Conservation (phyloP, 345 rosid genomes). For the Erucastrum elatum region DNA sequence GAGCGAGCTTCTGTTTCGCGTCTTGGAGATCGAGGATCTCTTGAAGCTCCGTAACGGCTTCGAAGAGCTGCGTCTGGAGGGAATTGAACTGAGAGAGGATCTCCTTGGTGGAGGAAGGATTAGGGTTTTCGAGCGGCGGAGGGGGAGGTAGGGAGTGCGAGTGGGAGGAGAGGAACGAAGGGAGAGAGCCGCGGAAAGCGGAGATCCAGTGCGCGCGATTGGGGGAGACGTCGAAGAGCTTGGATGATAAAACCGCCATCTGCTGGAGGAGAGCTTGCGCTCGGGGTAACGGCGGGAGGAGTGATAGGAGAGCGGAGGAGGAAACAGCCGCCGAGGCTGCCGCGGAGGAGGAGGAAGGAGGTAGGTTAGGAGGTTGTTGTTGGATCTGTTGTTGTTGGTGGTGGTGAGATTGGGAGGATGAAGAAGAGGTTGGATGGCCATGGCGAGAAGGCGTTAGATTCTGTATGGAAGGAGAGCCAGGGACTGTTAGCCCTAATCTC, state of each 20-base stretch:
- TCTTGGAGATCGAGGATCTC: constrained; percentile 96
- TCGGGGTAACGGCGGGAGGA: constrained; percentile 87
- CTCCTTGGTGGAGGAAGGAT: constrained; percentile 50
- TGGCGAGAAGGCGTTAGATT: constrained; percentile 62
- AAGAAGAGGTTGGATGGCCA: constrained; percentile 49
- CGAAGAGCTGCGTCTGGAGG: constrained; percentile 89
- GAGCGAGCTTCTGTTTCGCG: constrained; percentile 57
- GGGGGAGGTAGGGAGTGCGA: constrained; percentile 48
- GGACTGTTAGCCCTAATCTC: constrained; percentile 75
- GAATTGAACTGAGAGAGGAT: constrained; percentile 60
- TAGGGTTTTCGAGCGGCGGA: constrained; percentile 43
- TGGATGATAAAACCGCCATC: constrained; percentile 70
- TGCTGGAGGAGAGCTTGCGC: constrained; percentile 86
- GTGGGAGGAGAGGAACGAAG: constrained; percentile 62
- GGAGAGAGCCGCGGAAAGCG: constrained; percentile 73
- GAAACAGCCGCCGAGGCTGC: constrained; percentile 38
- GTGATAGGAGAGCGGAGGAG: constrained; percentile 70
- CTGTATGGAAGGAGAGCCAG: constrained; percentile 71
- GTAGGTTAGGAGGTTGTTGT: constrained; percentile 36
- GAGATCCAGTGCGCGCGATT: constrained; percentile 74
- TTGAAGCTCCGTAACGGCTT: constrained; percentile 84
- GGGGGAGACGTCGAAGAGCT: constrained; percentile 78
- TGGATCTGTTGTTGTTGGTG: constrained; percentile 40
- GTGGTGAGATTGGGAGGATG: constrained; percentile 41
- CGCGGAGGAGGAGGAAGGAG: constrained; percentile 31